These are phyloP conservation scores for Clarkia xantiana DNA, from an alignment of 345 rosid genomes.

Conservation along the genomic window DNA sequence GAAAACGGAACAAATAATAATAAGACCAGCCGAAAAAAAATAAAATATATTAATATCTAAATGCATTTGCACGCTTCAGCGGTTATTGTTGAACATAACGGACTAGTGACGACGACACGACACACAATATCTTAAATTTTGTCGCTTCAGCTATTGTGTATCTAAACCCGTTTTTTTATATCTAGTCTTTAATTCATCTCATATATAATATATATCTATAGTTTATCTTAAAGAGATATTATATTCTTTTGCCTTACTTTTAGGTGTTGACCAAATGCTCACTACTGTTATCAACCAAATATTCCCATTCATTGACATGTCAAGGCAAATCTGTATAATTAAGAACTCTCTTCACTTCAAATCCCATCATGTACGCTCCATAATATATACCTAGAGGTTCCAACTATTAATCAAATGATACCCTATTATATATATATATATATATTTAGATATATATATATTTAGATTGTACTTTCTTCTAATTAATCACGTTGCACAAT, in stretches of 20 bases:
- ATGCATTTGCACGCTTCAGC: neutral
- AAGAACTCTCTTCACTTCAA: conserved; percentile 13
- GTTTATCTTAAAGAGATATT: neutral
- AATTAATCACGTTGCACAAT: too few species aligned
- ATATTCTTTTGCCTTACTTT: conserved; percentile 18
- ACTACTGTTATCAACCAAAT: neutral
- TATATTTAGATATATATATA: neutral
- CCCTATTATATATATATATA: too few species aligned
- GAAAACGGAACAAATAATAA: neutral
- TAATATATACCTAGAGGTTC: too few species aligned
- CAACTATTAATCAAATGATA: too few species aligned
- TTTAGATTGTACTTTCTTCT: too few species aligned
- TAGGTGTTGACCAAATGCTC: conserved; percentile 37
- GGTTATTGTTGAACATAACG: conserved; percentile 1
- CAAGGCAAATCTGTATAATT: conserved; percentile 11
- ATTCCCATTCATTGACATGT: conserved; percentile 6
- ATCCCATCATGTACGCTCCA: conserved; percentile 17
- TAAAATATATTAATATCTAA: neutral
- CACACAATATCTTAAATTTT: neutral
- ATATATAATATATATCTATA: conserved; percentile 4
- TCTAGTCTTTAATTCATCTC: neutral
- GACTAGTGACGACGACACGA: neutral
- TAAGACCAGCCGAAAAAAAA: neutral
- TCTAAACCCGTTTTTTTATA: neutral
- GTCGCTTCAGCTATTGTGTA: neutral